phyloP scores from a whole-genome alignment of 345 rosid species.

The Erodium maritimum region DNA sequence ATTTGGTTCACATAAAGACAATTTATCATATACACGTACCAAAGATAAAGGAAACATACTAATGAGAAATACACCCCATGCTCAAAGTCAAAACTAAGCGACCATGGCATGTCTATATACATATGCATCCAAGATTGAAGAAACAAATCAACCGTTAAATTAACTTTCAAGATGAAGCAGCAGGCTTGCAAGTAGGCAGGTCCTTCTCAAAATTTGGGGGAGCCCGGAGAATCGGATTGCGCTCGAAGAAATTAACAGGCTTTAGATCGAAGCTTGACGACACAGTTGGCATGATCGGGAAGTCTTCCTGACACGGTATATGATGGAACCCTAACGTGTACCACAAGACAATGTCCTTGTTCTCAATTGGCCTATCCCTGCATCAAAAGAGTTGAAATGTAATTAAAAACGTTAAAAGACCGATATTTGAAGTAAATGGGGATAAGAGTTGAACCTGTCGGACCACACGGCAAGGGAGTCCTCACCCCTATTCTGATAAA shows the following conservation, averaged over 20 bases:
- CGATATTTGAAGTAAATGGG: not conserved
- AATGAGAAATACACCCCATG: no score
- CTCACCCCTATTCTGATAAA: conserved; percentile 61
- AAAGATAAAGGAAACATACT: no score
- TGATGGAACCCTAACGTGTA: conserved; percentile 72
- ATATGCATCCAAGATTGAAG: no score
- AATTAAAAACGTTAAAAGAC: not conserved
- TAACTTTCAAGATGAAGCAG: no score
- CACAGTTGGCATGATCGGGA: conserved; percentile 59
- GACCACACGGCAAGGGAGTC: conserved; percentile 68
- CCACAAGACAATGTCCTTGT: conserved; percentile 70
- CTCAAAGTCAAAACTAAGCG: no score
- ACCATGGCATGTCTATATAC: no score
- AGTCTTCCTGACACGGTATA: conserved; percentile 71
- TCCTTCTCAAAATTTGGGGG: not conserved
- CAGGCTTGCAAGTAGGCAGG: no score
- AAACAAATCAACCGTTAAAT: no score
- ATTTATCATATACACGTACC: no score
- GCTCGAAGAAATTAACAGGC: conserved; percentile 56
- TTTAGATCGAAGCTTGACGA: conserved; percentile 57
- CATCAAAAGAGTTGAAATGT: not conserved
- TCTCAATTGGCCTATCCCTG: conserved; percentile 60
- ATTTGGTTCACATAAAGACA: no score
- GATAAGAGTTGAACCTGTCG: conserved; percentile 25
- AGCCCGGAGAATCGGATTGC: conserved; percentile 33